Evolutionary conservation across 495 filamentous ascomycete species (phyloP).

Genomic region (Penicillium pulvis): DNA sequence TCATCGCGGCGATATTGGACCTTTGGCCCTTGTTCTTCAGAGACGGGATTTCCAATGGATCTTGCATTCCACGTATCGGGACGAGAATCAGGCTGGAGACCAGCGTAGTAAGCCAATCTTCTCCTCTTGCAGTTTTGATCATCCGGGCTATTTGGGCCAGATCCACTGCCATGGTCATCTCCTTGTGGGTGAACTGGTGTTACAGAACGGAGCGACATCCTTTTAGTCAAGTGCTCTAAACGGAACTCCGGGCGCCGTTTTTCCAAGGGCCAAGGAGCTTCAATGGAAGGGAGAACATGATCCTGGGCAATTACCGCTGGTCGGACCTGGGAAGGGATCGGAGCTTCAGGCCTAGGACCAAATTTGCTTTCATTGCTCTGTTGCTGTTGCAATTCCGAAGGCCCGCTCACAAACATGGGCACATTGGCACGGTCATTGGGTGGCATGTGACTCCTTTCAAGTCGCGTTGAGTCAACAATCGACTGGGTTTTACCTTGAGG

Average conservation of each 20-base stretch:
- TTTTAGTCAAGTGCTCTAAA: constrained; percentile 35
- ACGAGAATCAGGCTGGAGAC: constrained; percentile 11
- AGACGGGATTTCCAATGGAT: constrained; percentile 18
- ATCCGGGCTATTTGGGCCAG: constrained; percentile 17
- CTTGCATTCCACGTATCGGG: constrained; percentile 17
- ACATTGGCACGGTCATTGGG: constrained; percentile 25
- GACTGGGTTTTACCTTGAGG: constrained; percentile 21
- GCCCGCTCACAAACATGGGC: constrained; percentile 44
- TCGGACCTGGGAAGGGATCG: constrained; percentile 18
- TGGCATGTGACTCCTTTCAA: constrained; percentile 21
- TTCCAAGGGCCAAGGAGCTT: constrained; percentile 31
- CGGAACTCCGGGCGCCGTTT: constrained; percentile 30
- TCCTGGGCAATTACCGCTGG: constrained; percentile 31
- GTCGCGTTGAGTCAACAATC: constrained; percentile 19
- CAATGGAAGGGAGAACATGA: constrained; percentile 44
- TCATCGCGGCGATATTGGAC: constrained; percentile 23
- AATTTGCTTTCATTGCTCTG: constrained; percentile 19
- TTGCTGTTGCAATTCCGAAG: constrained; percentile 22
- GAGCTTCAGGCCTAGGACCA: constrained; percentile 20
- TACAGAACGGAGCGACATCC: constrained; percentile 42
- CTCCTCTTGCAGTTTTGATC: constrained; percentile 36
- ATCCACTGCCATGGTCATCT: constrained; percentile 14
- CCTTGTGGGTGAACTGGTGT: constrained; percentile 32
- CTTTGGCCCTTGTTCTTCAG: constrained; percentile 21
- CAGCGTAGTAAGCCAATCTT: constrained; percentile 31